A percentile compares a stretch with the other conserved stretches of the same genome.
Evolutionary conservation across 192 early-diverging fungal species (phyloP).

Genomic region (Cetraspora pellucida): DNA sequence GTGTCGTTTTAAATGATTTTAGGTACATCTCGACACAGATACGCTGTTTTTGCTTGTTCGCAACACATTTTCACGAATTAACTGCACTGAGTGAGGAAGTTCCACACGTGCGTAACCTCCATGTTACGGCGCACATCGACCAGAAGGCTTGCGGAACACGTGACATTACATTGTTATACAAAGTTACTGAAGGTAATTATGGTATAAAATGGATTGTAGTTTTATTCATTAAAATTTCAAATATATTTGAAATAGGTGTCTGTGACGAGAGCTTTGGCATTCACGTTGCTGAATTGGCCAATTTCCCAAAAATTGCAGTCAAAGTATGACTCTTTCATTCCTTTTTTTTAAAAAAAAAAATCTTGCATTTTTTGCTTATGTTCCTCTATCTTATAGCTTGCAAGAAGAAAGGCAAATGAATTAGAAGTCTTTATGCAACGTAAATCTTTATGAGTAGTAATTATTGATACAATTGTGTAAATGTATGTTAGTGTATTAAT

Average conservation of each 20-base stretch:
- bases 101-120: constrained; percentile 80
- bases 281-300: constrained; percentile 93
- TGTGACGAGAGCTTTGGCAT: constrained; percentile 99
- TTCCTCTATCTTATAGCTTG: constrained; percentile 48
- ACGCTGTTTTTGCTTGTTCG: constrained; percentile 81
- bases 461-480: constrained; percentile 11
- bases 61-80: constrained; percentile 98
- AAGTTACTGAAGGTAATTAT: constrained; percentile 73
- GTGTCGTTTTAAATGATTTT: constrained; percentile 10
- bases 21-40: constrained; percentile 73
- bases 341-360: neutral
- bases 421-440: constrained; percentile 73
- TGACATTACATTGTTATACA: constrained; percentile 89
- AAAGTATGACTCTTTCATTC: neutral
- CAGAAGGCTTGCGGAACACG: constrained; percentile 36
- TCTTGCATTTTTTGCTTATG: neutral
- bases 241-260: constrained; percentile 50
- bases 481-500: constrained; percentile 28
- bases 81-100: constrained; percentile 77
- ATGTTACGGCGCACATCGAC: constrained; percentile 76
- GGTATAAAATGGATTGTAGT: neutral
- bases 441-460: constrained; percentile 1
- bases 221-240: constrained; percentile 17
- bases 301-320: constrained; percentile 85
- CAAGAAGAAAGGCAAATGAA: constrained; percentile 85